Evolutionary conservation across 1,139 yeast species (phyloP).

Genomic region (Sugiyamaella paludigena): DNA sequence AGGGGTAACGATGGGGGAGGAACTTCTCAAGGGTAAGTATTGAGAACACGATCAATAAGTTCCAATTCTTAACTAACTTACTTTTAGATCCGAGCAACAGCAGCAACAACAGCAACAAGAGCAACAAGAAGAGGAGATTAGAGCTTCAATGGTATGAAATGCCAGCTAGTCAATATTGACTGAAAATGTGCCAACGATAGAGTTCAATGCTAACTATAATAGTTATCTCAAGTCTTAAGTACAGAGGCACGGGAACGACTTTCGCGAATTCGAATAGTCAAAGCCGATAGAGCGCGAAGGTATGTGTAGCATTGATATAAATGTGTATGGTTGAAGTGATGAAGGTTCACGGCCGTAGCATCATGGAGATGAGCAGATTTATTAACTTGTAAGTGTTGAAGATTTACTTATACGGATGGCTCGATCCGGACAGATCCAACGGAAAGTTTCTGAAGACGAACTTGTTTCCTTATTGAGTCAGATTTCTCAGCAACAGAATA

Average conservation of each 20-base stretch:
- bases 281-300: slow-evolving; percentile 86
- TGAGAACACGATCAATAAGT: no score
- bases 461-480: slow-evolving; percentile 81
- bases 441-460: slow-evolving; percentile 73
- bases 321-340: no score
- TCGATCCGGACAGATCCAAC: slow-evolving; percentile 72
- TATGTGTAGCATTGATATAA: slow-evolving; percentile 11
- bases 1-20: slow-evolving; percentile 1
- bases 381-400: slow-evolving; percentile 52
- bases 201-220: slow-evolving; percentile 44
- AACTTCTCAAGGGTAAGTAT: slow-evolving; percentile 6
- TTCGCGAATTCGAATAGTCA: slow-evolving; percentile 80
- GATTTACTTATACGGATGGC: slow-evolving; percentile 70
- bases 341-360: no score
- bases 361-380: neutral
- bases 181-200: slow-evolving; percentile 31
- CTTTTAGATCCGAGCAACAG: slow-evolving; percentile 6
- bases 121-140: slow-evolving; percentile 36
- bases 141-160: slow-evolving; percentile 33
- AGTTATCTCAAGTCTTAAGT: slow-evolving; percentile 68
- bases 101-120: slow-evolving; percentile 18
- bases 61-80: neutral
- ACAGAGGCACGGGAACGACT: slow-evolving; percentile 85
- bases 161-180: slow-evolving; percentile 9
- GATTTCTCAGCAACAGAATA: slow-evolving; percentile 73